Evolutionary conservation across 2,329 filamentous ascomycete genomes (phyloP).

Genomic region (Xylariaceae sp.): DNA sequence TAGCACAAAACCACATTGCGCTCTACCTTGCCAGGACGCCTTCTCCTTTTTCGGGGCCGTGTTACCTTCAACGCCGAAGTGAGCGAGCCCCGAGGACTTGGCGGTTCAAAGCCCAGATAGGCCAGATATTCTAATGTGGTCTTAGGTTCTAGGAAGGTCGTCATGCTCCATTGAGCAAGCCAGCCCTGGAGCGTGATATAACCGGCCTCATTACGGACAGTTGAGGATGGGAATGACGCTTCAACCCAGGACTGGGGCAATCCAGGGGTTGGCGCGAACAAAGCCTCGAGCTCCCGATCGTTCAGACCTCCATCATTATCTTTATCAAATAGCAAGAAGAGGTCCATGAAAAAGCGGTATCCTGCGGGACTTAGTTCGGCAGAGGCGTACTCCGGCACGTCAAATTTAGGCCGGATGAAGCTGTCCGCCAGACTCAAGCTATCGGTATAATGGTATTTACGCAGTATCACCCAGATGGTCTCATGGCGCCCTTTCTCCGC

Average conservation of each 20-base stretch:
- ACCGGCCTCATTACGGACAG: conserved; percentile 89
- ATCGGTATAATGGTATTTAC: conserved; percentile 94
- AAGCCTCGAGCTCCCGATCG: conserved; percentile 71
- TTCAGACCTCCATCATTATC: conserved; percentile 96
- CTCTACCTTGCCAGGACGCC: conserved; percentile 77
- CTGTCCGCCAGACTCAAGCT: conserved; percentile 85
- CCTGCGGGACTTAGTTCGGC: conserved; percentile 90
- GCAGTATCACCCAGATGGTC: conserved; percentile 94
- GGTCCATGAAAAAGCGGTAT: conserved; percentile 95
- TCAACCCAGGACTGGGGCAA: conserved; percentile 83
- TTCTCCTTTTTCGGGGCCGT: conserved; percentile 79
- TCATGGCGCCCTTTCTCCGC: conserved; percentile 96
- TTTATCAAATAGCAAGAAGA: conserved; percentile 92
- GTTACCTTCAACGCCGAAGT: conserved; percentile 87
- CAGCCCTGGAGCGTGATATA: conserved; percentile 95
- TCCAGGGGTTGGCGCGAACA: conserved; percentile 91
- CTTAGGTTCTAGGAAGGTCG: conserved; percentile 91
- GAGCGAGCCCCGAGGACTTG: conserved; percentile 68
- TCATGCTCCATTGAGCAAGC: conserved; percentile 99
- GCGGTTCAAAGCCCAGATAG: conserved; percentile 87
- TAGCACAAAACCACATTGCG: conserved; percentile 94
- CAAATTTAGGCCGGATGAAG: conserved; percentile 89
- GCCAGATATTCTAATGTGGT: conserved; percentile 94
- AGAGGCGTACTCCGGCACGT: conserved; percentile 86
- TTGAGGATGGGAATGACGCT: conserved; percentile 84